A percentile compares a stretch with the other conserved stretches of the same genome.
phyloP scores from a whole-genome alignment of 768 basidiomycete species.

The Suillus lakei region DNA sequence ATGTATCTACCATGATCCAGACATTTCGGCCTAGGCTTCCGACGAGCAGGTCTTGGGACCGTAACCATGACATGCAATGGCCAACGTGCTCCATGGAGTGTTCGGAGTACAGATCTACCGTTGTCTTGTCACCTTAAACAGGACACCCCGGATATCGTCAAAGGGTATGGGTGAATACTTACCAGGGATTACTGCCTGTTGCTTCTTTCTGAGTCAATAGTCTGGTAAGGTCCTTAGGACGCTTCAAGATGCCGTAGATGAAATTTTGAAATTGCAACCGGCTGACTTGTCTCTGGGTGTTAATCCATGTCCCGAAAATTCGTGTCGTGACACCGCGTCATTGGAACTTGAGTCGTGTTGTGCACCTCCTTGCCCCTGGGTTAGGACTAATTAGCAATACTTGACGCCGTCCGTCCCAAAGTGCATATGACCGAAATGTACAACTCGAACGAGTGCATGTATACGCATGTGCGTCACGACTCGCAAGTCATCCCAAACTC shows the following conservation, averaged over 20 bases:
- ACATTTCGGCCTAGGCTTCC: too few species aligned
- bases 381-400: neutral
- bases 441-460: too few species aligned
- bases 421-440: too few species aligned
- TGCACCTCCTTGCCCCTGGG: neutral
- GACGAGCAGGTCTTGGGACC: neutral
- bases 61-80: too few species aligned
- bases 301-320: too few species aligned
- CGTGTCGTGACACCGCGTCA: neutral
- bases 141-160: neutral
- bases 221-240: too few species aligned
- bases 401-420: neutral
- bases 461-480: too few species aligned
- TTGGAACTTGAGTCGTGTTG: neutral
- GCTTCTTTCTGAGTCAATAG: too few species aligned
- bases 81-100: too few species aligned
- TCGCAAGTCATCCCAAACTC: neutral
- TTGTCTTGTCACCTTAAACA: neutral
- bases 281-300: neutral
- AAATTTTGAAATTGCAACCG: neutral
- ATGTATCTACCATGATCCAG: neutral
- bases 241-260: too few species aligned
- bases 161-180: neutral
- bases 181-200: too few species aligned
- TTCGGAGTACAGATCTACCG: too few species aligned